Percentiles rank a stretch among this genome's conserved stretches.
Conservation (phyloP, 1,284 basidiomycete genomes). For the Trichosporon inkin region DNA sequence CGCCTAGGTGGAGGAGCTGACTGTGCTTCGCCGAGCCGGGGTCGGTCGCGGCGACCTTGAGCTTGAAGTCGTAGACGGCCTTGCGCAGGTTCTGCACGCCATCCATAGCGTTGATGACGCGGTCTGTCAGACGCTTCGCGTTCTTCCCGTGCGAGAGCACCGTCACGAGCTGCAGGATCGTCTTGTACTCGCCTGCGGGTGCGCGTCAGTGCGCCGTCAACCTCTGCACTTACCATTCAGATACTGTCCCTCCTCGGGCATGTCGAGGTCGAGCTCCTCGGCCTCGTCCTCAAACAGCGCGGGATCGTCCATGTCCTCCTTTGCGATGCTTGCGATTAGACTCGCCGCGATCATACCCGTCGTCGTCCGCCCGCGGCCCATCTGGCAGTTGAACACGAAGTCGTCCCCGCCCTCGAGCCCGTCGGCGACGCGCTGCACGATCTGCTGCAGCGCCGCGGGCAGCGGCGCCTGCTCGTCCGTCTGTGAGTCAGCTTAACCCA, state of each 20-base stretch:
- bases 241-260: constrained; percentile 79
- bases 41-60: constrained; percentile 78
- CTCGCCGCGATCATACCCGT: constrained; percentile 91
- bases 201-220: not conserved
- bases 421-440: constrained; percentile 67
- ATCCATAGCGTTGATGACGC: constrained; percentile 78
- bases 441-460: constrained; percentile 72
- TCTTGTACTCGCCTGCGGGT: constrained; percentile 84
- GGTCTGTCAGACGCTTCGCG: constrained; percentile 89
- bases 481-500: constrained; percentile 50
- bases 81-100: constrained; percentile 91
- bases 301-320: constrained; percentile 32
- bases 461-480: constrained; percentile 95
- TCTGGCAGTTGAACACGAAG: constrained; percentile 63
- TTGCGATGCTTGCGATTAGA: constrained; percentile 73
- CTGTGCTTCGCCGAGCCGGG: constrained; percentile 70
- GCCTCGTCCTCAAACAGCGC: constrained; percentile 29
- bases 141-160: constrained; percentile 51
- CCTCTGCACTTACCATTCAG: constrained; percentile 63
- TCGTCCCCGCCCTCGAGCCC: constrained; percentile 63
- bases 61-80: constrained; percentile 88
- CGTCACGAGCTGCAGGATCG: constrained; percentile 74
- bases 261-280: constrained; percentile 56
- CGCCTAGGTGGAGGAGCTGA: constrained; percentile 67
- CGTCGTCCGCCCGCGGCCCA: constrained; percentile 59